phyloP scores from a whole-genome alignment of 2,329 filamentous ascomycete species.

The Curvularia sp. region DNA sequence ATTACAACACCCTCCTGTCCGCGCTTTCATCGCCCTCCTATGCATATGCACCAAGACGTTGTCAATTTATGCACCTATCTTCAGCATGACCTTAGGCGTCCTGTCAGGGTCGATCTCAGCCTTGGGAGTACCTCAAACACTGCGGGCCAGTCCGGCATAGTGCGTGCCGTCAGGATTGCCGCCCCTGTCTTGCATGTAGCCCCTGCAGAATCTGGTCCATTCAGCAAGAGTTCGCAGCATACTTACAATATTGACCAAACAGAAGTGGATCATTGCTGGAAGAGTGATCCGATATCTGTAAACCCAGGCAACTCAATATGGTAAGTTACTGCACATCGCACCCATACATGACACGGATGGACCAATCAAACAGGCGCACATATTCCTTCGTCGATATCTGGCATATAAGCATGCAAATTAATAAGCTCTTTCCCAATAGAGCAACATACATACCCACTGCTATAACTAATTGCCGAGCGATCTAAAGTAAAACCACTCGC shows the following conservation, averaged over 20 bases:
- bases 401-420: background rate
- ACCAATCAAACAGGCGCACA: background rate
- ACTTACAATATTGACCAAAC: background rate
- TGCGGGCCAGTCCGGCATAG: slow-evolving; percentile 4
- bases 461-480: background rate
- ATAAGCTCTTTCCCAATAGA: background rate
- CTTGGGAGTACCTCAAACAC: background rate
- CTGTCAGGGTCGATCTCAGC: background rate
- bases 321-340: background rate
- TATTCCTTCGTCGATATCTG: background rate
- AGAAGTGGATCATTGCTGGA: background rate
- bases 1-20: background rate
- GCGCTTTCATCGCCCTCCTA: background rate
- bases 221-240: background rate
- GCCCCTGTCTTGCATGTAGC: slow-evolving; percentile 4
- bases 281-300: background rate
- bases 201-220: background rate
- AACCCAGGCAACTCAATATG: background rate
- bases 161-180: slow-evolving; percentile 5
- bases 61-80: background rate
- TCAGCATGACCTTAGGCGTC: background rate
- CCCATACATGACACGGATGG: background rate
- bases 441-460: background rate
- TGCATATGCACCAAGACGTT: background rate
- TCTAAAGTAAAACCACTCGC: background rate